Evolutionary conservation across 805 yeast species (phyloP).

Genomic region (Saturnispora saitoi): DNA sequence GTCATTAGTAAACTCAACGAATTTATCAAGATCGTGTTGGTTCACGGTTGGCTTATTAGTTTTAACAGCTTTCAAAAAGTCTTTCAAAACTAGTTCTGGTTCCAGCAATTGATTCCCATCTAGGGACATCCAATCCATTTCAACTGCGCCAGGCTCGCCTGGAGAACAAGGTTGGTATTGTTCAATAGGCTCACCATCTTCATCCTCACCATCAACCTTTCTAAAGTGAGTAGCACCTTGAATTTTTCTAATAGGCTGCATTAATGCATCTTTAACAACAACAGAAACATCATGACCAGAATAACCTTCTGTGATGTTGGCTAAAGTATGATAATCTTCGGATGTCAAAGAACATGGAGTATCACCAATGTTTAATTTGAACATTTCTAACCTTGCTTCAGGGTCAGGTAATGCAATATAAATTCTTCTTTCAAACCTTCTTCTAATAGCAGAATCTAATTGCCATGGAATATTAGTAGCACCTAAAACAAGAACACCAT

Average conservation of each 20-base stretch:
- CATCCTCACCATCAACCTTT: conserved; percentile 36
- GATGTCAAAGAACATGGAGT: conserved; percentile 74
- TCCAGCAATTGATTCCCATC: conserved; percentile 83
- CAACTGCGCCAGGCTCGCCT: conserved; percentile 80
- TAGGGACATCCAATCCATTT: conserved; percentile 89
- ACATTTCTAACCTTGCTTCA: conserved; percentile 90
- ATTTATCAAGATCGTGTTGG: conserved; percentile 69
- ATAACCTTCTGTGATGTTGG: conserved; percentile 93
- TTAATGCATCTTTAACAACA: conserved; percentile 91
- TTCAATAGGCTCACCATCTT: conserved; percentile 26
- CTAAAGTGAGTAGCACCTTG: conserved; percentile 95
- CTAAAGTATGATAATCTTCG: conserved; percentile 69
- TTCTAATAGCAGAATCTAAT: conserved; percentile 91
- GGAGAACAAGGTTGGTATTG: conserved; percentile 92
- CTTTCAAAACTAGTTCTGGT: conserved; percentile 84
- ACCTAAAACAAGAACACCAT: conserved; percentile 89
- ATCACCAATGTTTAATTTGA: conserved; percentile 83
- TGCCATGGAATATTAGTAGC: conserved; percentile 99
- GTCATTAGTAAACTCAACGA: conserved; percentile 82
- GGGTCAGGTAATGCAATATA: conserved; percentile 91
- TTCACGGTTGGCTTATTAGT: conserved; percentile 94
- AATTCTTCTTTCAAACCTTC: conserved; percentile 92
- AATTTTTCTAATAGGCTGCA: conserved; percentile 95
- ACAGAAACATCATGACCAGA: conserved; percentile 97
- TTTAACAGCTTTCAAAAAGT: conserved; percentile 86